Evolutionary conservation across 139 green algal genomes (phyloP).

Genomic region (Chloropicon primus): DNA sequence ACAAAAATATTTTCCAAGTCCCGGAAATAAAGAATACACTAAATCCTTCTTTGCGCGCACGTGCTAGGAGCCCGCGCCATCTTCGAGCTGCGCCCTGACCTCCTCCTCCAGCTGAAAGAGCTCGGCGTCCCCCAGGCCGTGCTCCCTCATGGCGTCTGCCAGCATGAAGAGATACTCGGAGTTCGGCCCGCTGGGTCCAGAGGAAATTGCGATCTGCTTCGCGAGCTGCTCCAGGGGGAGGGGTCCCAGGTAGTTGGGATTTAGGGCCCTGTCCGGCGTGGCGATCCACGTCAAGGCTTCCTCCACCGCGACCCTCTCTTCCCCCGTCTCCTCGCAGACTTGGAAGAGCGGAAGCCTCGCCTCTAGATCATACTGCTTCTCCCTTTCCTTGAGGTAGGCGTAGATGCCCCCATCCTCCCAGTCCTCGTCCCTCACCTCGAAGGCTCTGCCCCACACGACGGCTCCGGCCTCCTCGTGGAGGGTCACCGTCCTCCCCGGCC

Average conservation of each 20-base stretch:
- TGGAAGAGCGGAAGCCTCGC: conserved; percentile 27
- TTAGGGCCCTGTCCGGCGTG: conserved; percentile 11
- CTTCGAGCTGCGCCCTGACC: conserved; percentile 3
- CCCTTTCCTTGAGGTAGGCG: conserved; percentile 53
- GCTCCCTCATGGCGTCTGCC: conserved; percentile 30
- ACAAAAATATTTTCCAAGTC: no score
- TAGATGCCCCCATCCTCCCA: not conserved
- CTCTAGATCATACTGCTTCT: conserved; percentile 73
- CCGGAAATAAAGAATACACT: no score
- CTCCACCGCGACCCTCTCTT: not conserved
- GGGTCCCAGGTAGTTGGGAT: conserved; percentile 45
- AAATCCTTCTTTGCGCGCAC: not conserved
- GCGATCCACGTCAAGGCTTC: conserved; percentile 38
- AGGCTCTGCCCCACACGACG: not conserved
- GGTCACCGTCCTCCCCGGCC: conserved; percentile 53
- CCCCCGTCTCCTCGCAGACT: not conserved
- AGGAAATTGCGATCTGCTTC: conserved; percentile 27
- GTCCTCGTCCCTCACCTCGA: not conserved
- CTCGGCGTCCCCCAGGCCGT: conserved; percentile 3
- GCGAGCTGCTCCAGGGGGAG: conserved; percentile 32
- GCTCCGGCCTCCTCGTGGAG: conserved; percentile 16
- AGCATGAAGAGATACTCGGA: conserved; percentile 53
- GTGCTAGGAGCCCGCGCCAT: no score
- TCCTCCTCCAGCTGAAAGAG: not conserved
- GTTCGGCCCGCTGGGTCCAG: conserved; percentile 48